Base-by-base conservation (phyloP, 371 early-diverging fungal genomes). In the Scutellospora calospora region DNA sequence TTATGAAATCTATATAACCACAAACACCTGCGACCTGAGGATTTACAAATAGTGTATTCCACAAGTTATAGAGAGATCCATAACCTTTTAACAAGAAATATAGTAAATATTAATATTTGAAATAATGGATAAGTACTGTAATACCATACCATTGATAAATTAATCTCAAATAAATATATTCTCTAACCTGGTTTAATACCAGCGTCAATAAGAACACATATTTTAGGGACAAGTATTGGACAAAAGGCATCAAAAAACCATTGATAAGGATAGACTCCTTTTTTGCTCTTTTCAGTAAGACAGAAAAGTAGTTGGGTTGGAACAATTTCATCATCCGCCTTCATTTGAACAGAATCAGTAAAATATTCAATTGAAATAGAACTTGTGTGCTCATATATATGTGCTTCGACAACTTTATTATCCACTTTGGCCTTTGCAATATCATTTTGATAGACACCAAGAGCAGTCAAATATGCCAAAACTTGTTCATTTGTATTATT, bases 161-260 rank as follows among this genome's bases (percentile, higher is more conserved):
- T n/a, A n/a, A n/a, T n/a, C n/a, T n/a, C n/a, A n/a, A n/a, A n/a
- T n/a, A n/a, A n/a, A n/a, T n/a, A n/a, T n/a, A n/a, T 38, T 45
- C 45, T 45, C 45, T 45, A 45, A 59, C 88, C 87, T 12, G 94
- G 94, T 14, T 89, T 81, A 9, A 93, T 93, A 29, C 94, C 94
- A 20, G 92, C 93, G 83, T 96, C 96, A 9, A 96, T 80, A 51
- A 96, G 82, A 27, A 96, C 85, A 81, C 95, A 94, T 20, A 95
- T 90, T 66, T 93, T 89, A 3, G 96, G 96, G 20, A 91, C 85
- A 55, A 96, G 81, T 31, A 90, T 63, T 0, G 87, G 86, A 4
- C 91, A 93, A 82, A 95, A 91, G 1, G 94, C 94, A 75, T 92
- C 92, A 83, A 95, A 96, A 86, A 95, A 94, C 95, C 95, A 96